Evolutionary conservation across 1,139 yeast genomes (phyloP).

Genomic region (Blastobotrys aristatus): DNA sequence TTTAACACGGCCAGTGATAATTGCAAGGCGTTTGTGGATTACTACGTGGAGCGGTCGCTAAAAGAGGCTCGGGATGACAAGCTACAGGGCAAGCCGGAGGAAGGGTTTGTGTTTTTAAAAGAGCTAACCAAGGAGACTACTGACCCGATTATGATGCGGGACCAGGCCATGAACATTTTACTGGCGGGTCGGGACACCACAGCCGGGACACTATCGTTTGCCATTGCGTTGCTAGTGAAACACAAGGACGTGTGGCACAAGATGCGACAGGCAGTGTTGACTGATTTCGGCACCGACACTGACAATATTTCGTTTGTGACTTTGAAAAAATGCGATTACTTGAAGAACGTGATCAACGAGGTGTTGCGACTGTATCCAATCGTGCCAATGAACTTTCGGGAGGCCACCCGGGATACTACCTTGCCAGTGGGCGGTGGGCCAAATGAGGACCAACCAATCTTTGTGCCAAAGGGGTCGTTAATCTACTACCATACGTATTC

Average conservation of each 20-base stretch:
- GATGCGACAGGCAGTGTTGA: conserved; percentile 27
- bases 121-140: conserved; percentile 48
- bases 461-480: conserved; percentile 45
- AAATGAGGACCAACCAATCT: conserved; percentile 42
- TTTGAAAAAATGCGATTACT: conserved; percentile 47
- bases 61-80: conserved; percentile 14
- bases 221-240: conserved; percentile 44
- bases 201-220: conserved; percentile 45
- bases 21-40: conserved; percentile 31
- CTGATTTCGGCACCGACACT: conserved; percentile 28
- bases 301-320: conserved; percentile 42
- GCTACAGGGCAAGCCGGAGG: background rate
- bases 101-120: conserved; percentile 30
- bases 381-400: conserved; percentile 51
- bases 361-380: conserved; percentile 51
- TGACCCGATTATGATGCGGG: conserved; percentile 44
- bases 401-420: conserved; percentile 37
- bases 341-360: conserved; percentile 48
- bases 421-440: conserved; percentile 39
- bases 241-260: conserved; percentile 38
- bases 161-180: conserved; percentile 47
- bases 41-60: conserved; percentile 30
- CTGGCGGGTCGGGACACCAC: conserved; percentile 54
- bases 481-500: conserved; percentile 43
- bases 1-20: conserved; percentile 31